Conservation (phyloP, 2,329 filamentous ascomycete species). For the Aspergillus hiratsukae region DNA sequence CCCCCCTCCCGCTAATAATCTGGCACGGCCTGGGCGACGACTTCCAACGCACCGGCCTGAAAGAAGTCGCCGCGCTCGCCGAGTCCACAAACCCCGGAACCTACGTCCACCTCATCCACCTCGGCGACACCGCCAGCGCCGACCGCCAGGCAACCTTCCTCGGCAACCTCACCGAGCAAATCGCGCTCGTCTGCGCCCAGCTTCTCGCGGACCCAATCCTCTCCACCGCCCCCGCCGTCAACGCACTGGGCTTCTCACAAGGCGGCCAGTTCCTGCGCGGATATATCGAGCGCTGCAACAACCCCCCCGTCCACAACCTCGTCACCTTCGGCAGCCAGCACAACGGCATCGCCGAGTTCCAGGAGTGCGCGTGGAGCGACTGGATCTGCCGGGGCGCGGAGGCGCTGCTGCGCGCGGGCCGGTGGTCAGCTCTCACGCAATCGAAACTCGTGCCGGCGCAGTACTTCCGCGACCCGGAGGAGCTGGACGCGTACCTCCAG, state of each 20-base stretch:
- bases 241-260: conserved; percentile 92
- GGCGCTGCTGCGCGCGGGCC: conserved; percentile 71
- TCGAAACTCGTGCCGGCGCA: conserved; percentile 81
- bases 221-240: conserved; percentile 74
- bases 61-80: conserved; percentile 65
- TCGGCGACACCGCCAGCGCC: conserved; percentile 59
- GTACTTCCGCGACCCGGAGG: conserved; percentile 74
- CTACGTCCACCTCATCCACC: conserved; percentile 72
- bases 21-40: conserved; percentile 78
- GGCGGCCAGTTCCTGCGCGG: conserved; percentile 93
- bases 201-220: conserved; percentile 73
- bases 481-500: conserved; percentile 70
- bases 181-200: conserved; percentile 71
- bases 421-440: conserved; percentile 77
- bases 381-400: conserved; percentile 78
- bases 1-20: conserved; percentile 78
- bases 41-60: conserved; percentile 71
- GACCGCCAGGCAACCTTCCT: conserved; percentile 86
- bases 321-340: conserved; percentile 90
- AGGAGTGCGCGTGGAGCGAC: conserved; percentile 65
- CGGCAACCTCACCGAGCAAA: conserved; percentile 78
- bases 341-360: conserved; percentile 84
- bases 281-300: conserved; percentile 82
- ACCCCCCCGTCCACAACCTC: conserved; percentile 67
- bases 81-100: conserved; percentile 74